Evolutionary conservation across 306 rosid species (phyloP), one percentile per base, ranked within the genome.

Genomic region (Castanea mollissima): DNA sequence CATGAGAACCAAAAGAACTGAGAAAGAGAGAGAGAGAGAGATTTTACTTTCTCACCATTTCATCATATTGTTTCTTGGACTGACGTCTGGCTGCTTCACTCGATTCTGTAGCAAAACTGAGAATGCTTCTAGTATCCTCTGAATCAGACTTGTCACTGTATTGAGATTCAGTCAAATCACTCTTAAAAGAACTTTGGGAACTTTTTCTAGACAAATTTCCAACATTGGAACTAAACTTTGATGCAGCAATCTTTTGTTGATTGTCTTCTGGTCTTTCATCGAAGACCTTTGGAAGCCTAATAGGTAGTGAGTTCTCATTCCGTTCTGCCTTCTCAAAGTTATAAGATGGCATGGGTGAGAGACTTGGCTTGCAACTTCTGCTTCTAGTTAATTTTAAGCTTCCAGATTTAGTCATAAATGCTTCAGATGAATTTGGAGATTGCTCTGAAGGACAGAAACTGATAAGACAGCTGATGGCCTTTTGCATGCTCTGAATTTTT

Each of bases 101-200:
- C 81, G 75, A 77, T 77, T 29, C 84, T 8, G 81, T 75, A 10
- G 62, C 79, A 74, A 83, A 95, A 71, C 88, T 88, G 73, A 90
- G 81, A 74, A 89, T 90, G 44, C 97, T 92, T 11, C 89, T 52
- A 55, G 85, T 84, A 69, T 95, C 97, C 51, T 93, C 97, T 60
- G 74, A 13, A 60, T 90, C 93, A 46, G 87, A 84, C 71, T 86
- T 90, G 73, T 75, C 46, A 67, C 29, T 71, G 23, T 87, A 83
- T 62, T 85, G 86, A 56, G 5, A 69, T 59, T 83, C 88, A 46
- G 13, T 38, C 23, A 78, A 35, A 65, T 38, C 72, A 77, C 74
- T 76, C 78, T 18, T 29, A 63, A 59, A 63, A 58, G 74, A 75
- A 84, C 52, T 32, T 69, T 18, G 75, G 34, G 88, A 81, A 78